Evolutionary conservation across 2,329 filamentous ascomycete species (phyloP), one percentile per base, ranked within the genome.

Genomic region (Botrytis paeoniae): DNA sequence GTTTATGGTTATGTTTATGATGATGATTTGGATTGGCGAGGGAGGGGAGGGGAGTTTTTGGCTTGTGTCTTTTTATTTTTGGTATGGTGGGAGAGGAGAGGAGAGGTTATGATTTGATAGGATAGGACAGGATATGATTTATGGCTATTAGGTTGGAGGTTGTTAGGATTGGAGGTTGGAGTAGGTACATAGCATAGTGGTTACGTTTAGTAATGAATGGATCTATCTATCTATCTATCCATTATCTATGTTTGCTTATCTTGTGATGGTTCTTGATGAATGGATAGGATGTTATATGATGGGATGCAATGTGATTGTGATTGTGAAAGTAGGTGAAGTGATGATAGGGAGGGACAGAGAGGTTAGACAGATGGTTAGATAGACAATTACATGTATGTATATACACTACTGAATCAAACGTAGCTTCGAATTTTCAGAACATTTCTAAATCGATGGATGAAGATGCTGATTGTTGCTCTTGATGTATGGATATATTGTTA

Each of bases 21-120:
- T 41, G 37, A 68, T 54, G 64, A 68, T 57, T 68, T 39, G 64
- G 45, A 68, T 29, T 39, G 45, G 64, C 12, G 37, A n/a, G 61
- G 61, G n/a, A n/a, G 3, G 63, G 14, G 4, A 51, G 48, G 10
- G 64, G 64, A 54, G 45, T 68, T 68, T 54, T 68, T 41, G 45
- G 64, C 64, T 54, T 57, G 25, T 22, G 29, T 37, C 10, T 10
- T 43, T 51, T 32, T 20, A 5, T 20, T 29, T 45, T 64, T 4
- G 10, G 35, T 45, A 32, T 45, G 18, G 43, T 63, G 32, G 43
- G 41, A 64, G 51, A 6, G 25, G 48, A 9, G 48, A 51, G 48
- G 48, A 51, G 48, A n/a, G 59, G 35, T 25, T 61, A 25, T 61
- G 59, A 25, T 32, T n/a, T 57, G 51, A 57, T 57, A 4, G 3